Evolutionary conservation across 139 green algal species (phyloP).

Genomic region (Deuterostichococcus epilithicus): DNA sequence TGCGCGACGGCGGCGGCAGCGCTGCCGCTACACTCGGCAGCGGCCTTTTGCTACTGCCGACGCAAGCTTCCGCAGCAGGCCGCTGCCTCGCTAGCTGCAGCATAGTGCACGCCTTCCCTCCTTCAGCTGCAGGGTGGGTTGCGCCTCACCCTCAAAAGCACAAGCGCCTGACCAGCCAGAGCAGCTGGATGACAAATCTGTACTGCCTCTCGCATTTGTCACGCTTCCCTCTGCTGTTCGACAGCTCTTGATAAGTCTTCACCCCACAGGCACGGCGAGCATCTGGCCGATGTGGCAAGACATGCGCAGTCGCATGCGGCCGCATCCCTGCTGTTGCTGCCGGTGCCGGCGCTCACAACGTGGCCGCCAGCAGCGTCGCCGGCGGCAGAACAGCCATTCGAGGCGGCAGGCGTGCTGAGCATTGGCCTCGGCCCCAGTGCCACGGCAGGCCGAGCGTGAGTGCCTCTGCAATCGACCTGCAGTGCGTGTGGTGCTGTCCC

Average conservation of each 20-base stretch:
- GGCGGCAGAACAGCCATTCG: background rate
- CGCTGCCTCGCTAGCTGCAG: background rate
- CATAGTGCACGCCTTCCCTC: background rate
- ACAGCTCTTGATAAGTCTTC: too few relatives aligned
- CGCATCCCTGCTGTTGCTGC: background rate
- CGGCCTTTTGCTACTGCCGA: background rate
- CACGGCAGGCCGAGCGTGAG: background rate
- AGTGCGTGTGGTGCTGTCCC: too few relatives aligned
- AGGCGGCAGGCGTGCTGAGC: background rate
- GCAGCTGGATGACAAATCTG: too few relatives aligned
- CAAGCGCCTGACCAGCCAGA: too few relatives aligned
- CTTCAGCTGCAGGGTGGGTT: background rate
- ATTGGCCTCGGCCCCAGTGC: background rate
- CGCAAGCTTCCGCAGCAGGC: too few relatives aligned
- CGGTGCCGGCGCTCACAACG: background rate
- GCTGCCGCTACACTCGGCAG: too few relatives aligned
- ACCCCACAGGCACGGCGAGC: background rate
- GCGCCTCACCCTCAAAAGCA: too few relatives aligned
- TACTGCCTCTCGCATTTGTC: too few relatives aligned
- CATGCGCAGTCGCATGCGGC: background rate
- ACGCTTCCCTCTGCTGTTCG: too few relatives aligned
- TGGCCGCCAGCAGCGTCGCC: background rate
- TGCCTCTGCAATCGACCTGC: too few relatives aligned
- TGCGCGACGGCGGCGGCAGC: too few relatives aligned
- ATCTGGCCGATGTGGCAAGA: background rate